A percentile compares a stretch with the other conserved stretches of the same genome.
phyloP scores from a whole-genome alignment of 2,329 filamentous ascomycete species.

The Paracoccidioides brasiliensis region DNA sequence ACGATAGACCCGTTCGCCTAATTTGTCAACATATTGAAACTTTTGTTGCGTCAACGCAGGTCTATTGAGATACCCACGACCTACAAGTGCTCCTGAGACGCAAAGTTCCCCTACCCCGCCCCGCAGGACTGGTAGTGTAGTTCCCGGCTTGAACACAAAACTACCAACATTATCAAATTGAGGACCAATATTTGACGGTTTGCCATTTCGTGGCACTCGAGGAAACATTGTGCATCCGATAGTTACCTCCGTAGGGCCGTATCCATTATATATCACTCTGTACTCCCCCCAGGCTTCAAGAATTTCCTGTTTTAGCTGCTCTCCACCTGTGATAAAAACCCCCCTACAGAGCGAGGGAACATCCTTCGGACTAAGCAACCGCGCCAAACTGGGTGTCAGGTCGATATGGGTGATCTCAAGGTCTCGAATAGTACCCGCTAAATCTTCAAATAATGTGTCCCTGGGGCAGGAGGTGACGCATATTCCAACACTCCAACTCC shows the following conservation, averaged over 20 bases:
- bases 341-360: constrained; percentile 67
- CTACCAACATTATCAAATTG: constrained; percentile 82
- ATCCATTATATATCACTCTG: constrained; percentile 78
- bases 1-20: constrained; percentile 58
- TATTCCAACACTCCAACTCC: constrained; percentile 87
- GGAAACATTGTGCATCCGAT: constrained; percentile 86
- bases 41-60: constrained; percentile 61
- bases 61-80: constrained; percentile 76
- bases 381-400: constrained; percentile 74
- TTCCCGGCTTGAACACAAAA: constrained; percentile 59
- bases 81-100: constrained; percentile 73
- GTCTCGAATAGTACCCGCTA: constrained; percentile 56
- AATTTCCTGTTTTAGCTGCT: constrained; percentile 78
- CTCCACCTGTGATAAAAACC: constrained; percentile 87
- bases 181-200: constrained; percentile 74
- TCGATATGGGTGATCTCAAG: constrained; percentile 81
- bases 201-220: constrained; percentile 63
- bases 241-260: constrained; percentile 84
- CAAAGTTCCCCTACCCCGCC: constrained; percentile 81
- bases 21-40: constrained; percentile 53
- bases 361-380: constrained; percentile 63
- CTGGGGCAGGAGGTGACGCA: constrained; percentile 68
- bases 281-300: constrained; percentile 71
- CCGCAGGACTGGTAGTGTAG: constrained; percentile 56
- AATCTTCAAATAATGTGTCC: constrained; percentile 74